These are phyloP conservation scores for Penicillium sp. DNA, from an alignment of 2,329 filamentous ascomycete species.

Conservation along the genomic window DNA sequence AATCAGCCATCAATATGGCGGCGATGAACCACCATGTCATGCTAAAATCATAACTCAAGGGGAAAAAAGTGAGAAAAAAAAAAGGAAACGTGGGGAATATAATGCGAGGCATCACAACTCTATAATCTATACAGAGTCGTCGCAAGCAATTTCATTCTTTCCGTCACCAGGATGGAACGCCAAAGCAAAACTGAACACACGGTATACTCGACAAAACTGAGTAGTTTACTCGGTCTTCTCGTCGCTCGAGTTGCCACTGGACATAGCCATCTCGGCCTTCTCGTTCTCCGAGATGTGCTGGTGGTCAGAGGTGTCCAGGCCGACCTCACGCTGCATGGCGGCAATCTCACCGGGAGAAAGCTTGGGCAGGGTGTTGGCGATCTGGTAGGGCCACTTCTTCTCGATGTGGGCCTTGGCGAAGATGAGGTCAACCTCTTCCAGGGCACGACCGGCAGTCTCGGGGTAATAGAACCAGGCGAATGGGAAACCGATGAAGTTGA, in stretches of 20 bases:
- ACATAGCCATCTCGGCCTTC: conserved; percentile 24
- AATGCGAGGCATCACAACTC: conserved; percentile 4
- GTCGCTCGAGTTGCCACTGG: conserved; percentile 15
- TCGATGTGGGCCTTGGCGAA: conserved; percentile 43
- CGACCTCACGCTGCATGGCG: conserved; percentile 25
- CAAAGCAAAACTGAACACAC: conserved; percentile 1
- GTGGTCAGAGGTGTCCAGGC: conserved; percentile 16
- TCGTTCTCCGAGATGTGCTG: conserved; percentile 2
- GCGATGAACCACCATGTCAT: not conserved
- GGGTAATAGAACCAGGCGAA: conserved; percentile 55
- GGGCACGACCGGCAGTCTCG: conserved; percentile 44
- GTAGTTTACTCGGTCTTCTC: conserved; percentile 10
- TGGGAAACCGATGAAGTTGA: conserved; percentile 47
- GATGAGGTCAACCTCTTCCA: conserved; percentile 44
- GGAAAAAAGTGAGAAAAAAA: not conserved
- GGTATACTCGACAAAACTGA: not conserved
- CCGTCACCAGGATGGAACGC: conserved; percentile 12
- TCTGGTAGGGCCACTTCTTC: conserved; percentile 31
- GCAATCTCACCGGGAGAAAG: conserved; percentile 28
- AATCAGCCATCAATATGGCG: not conserved
- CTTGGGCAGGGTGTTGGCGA: conserved; percentile 31
- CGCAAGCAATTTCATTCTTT: not conserved
- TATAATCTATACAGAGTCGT: conserved; percentile 1
- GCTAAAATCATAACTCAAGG: not conserved
- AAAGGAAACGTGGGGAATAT: not conserved